Conservation (phyloP, 768 basidiomycete species). For the Lactarius akahatsu region DNA sequence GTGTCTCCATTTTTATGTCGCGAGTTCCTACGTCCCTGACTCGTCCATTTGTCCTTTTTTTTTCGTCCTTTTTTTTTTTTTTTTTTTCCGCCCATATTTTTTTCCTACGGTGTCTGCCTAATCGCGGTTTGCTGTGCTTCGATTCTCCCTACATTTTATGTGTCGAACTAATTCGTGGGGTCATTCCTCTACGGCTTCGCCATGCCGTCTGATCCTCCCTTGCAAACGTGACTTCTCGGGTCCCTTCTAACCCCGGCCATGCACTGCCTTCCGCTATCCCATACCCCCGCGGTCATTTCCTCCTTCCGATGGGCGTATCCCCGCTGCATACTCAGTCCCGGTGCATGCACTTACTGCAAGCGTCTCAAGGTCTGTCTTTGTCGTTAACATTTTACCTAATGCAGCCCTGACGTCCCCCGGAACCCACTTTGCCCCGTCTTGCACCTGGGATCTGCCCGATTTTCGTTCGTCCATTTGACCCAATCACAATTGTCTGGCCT, state of each 20-base stretch:
- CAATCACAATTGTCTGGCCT: neutral
- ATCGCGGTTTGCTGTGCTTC: neutral
- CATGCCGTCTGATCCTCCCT: neutral
- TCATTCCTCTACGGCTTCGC: neutral
- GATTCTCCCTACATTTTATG: neutral
- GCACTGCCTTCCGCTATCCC: slow-evolving; percentile 18
- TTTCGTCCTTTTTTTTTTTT: neutral
- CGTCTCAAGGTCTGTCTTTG: slow-evolving; percentile 69
- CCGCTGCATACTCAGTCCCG: slow-evolving; percentile 49
- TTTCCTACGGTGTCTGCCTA: neutral
- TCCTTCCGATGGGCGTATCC: slow-evolving; percentile 5
- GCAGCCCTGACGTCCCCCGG: slow-evolving; percentile 10
- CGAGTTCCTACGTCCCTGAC: slow-evolving; percentile 3
- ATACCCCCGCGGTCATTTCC: slow-evolving; percentile 6
- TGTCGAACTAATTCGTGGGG: slow-evolving; percentile 9
- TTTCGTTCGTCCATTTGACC: slow-evolving; percentile 11
- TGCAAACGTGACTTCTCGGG: slow-evolving; percentile 13
- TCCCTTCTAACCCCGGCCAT: slow-evolving; percentile 5
- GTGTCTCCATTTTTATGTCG: neutral
- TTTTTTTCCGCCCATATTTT: neutral
- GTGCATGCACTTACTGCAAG: slow-evolving; percentile 85
- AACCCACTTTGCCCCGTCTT: neutral
- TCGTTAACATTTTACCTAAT: neutral
- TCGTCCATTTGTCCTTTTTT: neutral
- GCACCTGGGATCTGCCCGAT: neutral